phyloP scores from a whole-genome alignment of 129 eudicot species.

The Helianthus tuberosus region DNA sequence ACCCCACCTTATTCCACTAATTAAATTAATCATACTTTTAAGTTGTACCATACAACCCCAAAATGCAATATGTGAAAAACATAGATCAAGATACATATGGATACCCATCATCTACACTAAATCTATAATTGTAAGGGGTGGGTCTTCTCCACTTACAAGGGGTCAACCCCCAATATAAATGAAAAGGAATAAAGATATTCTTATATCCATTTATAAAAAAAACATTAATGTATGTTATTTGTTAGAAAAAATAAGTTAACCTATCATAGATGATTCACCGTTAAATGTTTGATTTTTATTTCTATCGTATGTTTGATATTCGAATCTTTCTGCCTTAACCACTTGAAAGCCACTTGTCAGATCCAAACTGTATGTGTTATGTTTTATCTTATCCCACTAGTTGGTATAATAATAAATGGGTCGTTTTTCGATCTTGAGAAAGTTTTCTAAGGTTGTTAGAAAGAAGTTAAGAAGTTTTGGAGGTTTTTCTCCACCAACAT shows the following conservation, averaged over 20 bases:
- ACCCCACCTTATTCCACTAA: too few species aligned
- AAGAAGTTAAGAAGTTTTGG: background rate
- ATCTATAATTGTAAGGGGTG: conserved; percentile 23
- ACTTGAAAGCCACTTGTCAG: too few species aligned
- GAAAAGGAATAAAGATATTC: background rate
- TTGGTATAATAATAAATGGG: background rate
- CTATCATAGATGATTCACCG: too few species aligned
- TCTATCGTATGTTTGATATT: too few species aligned
- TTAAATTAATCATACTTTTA: conserved; percentile 10
- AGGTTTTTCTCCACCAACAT: background rate
- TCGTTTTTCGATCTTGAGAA: background rate
- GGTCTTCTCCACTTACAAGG: conserved; percentile 22
- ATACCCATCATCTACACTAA: conserved; percentile 21
- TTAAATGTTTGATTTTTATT: too few species aligned
- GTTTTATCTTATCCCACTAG: too few species aligned
- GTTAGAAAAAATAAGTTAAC: too few species aligned
- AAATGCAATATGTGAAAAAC: background rate
- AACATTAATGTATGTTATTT: background rate
- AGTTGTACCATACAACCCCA: conserved; percentile 18
- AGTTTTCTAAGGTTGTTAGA: background rate
- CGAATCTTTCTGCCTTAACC: too few species aligned
- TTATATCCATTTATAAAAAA: background rate
- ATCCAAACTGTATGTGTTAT: too few species aligned
- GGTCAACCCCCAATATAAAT: background rate
- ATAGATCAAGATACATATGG: conserved; percentile 14